These are phyloP conservation scores for Mycena filopes DNA, from an alignment of 768 basidiomycete genomes.

Conservation along the genomic window DNA sequence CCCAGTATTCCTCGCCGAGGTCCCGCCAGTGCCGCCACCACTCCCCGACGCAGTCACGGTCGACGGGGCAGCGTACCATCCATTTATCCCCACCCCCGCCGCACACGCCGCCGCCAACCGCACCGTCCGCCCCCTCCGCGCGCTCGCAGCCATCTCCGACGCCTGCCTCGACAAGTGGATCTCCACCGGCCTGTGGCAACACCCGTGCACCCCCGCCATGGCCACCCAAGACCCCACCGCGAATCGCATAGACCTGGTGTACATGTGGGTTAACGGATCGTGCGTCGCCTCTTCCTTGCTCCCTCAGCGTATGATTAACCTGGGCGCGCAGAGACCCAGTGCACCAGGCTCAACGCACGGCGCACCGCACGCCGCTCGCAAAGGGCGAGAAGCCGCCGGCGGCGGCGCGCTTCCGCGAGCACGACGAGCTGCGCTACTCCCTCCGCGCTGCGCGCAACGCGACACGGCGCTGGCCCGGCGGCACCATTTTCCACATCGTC, in stretches of 20 bases:
- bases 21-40: too few relatives aligned
- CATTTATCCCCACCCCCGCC: conserved; percentile 22
- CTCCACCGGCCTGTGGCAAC: conserved; percentile 25
- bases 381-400: background rate
- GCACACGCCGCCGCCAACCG: conserved; percentile 16
- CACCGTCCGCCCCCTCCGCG: conserved; percentile 24
- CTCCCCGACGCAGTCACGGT: too few relatives aligned
- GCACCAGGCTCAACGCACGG: conserved; percentile 23
- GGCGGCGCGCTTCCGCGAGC: conserved; percentile 40
- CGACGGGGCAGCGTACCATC: conserved; percentile 17
- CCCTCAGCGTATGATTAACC: background rate
- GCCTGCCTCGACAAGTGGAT: conserved; percentile 33
- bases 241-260: conserved; percentile 27
- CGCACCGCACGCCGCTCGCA: too few relatives aligned
- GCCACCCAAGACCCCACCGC: conserved; percentile 17
- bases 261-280: conserved; percentile 36
- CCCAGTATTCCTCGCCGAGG: too few relatives aligned
- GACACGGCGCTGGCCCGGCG: conserved; percentile 38
- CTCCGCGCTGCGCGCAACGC: conserved; percentile 46
- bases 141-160: conserved; percentile 24
- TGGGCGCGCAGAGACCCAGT: conserved; percentile 29
- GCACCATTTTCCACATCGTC: conserved; percentile 43
- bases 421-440: conserved; percentile 50
- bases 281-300: conserved; percentile 10
- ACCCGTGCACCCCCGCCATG: conserved; percentile 25